These are phyloP conservation scores for Aspergillus vadensis DNA, from an alignment of 2,329 filamentous ascomycete genomes.

Conservation along the genomic window DNA sequence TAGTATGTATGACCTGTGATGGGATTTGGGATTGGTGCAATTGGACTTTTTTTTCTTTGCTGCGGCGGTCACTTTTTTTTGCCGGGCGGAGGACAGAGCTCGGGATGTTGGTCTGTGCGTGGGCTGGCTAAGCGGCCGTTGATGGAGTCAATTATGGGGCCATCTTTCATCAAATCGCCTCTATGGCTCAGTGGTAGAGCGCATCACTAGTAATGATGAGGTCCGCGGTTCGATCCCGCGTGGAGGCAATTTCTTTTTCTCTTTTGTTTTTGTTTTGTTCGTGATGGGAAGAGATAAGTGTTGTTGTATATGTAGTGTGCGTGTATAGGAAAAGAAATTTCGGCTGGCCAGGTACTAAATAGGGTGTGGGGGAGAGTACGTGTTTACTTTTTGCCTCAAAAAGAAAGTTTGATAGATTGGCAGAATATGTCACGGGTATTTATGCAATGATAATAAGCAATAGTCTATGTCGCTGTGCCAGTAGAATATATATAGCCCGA, in stretches of 20 bases:
- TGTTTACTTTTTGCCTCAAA: not conserved
- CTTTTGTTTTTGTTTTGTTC: not conserved
- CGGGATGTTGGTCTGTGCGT: slow-evolving; percentile 33
- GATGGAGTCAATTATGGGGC: not conserved
- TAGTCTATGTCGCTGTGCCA: not conserved
- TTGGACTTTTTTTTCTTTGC: slow-evolving; percentile 36
- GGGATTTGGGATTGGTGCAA: slow-evolving; percentile 10
- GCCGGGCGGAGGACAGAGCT: slow-evolving; percentile 36
- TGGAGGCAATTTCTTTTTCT: not conserved
- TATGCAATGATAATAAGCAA: not conserved
- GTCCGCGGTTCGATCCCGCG: not conserved
- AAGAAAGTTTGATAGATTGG: not conserved
- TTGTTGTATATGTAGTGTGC: not conserved
- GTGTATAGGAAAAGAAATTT: too few relatives aligned
- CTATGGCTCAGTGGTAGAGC: not conserved
- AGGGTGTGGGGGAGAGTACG: not conserved
- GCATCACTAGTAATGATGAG: not conserved
- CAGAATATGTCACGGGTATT: not conserved
- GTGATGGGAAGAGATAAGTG: not conserved
- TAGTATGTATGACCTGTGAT: not conserved
- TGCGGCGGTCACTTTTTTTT: slow-evolving; percentile 27
- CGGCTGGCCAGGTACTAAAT: too few relatives aligned
- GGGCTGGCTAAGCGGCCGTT: not conserved
- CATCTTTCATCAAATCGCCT: not conserved
- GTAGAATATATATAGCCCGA: not conserved